Base-by-base conservation (phyloP, 208 protist species). In the Herpetomonas tarakana region DNA sequence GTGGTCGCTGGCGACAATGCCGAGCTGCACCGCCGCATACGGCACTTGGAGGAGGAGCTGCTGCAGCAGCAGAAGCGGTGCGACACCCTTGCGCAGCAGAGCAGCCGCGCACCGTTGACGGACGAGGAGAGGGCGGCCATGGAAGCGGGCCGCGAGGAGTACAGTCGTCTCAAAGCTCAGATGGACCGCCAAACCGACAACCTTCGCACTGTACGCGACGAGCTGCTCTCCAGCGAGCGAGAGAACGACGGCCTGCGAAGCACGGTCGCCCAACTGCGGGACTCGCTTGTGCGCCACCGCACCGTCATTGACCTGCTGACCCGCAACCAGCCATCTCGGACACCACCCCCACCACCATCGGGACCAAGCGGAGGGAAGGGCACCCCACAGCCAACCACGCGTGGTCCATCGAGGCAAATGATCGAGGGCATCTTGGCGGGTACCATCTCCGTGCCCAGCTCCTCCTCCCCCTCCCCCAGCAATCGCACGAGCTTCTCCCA, bases 221-320 rank as follows among this genome's bases (percentile, higher is more conserved):
- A 81, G 47, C 27, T 86, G 41, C 62, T 75, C 22, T 71, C 56
- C 6, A 52, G 38, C 4, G 66, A 76, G 52, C 55, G 39, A 18
- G 71, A 81, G 39, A 62, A 59, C 39, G 52, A 68, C 26, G 29
- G 60, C 25, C 65, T 82, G 19, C 59, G 71, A 1, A 31, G 54
- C 2, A 81, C 76, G 3, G 62, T 86, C 28, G 52, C 62, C 26
- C 71, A 73, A 29, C 62, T 86, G 53, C 71, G 79, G 18, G 62
- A 72, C 2, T 62, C 67, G 9, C 26, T 86, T 9, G 46, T 66
- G 41, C 71, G 74, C 1, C 79, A 86, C 68, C 74, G 79, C 50
- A 71, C 68, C 25, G 79, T 78, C 3, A 71, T 86, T 24, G 75
- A 86, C 24, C 24, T 86, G 12, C 66, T 84, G 3, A 68, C 67